Base-by-base conservation (phyloP, 2,329 filamentous ascomycete species). In the Nemania serpens region DNA sequence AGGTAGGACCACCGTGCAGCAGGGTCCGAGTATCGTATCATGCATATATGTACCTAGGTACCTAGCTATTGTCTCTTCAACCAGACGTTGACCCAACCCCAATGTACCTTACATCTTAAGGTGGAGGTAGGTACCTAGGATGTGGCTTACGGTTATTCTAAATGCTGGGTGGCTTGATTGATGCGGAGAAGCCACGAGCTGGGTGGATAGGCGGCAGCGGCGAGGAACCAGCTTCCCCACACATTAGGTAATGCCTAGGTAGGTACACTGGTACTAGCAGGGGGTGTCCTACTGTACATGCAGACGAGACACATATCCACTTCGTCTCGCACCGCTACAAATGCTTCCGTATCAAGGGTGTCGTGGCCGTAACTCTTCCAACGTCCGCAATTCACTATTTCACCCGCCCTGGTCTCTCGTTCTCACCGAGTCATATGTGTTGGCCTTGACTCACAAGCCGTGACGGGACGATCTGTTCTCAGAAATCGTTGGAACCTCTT, bases 241-340 rank as follows among this genome's bases (percentile, higher is more conserved):
- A 49, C 51, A 51, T 62, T 48, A 54, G 18, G 12, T 48, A 54
- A n/a, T 50, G n/a, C 25, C 29, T 55, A 47, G 46, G 29, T 20
- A 48, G 47, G 42, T 17, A 41, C 36, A n/a, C 25, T 34, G 20
- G 5, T 4, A 42, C 20, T 18, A 17, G 20, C 50, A 49, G 45
- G 43, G 41, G 58, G 36, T 18, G 39, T 25, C 25, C 20, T 17
- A 49, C 41, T 46, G 20, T 13, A 43, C 52, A 65, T 69, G 37
- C 64, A 71, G 68, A 70, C 68, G 69, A 71, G 68, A 70, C 68
- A 70, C 68, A 68, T 70, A 65, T 69, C 69, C 42, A 58, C 49
- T 68, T 66, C 50, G 45, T 46, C 36, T n/a, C 11, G 36, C 11
- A 12, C 36, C 3, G 11, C 25, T 29, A 7, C 25, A 5, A 51